These are phyloP conservation scores for Dentiscutata heterogama DNA, from an alignment of 371 early-diverging fungal genomes.

Conservation along the genomic window DNA sequence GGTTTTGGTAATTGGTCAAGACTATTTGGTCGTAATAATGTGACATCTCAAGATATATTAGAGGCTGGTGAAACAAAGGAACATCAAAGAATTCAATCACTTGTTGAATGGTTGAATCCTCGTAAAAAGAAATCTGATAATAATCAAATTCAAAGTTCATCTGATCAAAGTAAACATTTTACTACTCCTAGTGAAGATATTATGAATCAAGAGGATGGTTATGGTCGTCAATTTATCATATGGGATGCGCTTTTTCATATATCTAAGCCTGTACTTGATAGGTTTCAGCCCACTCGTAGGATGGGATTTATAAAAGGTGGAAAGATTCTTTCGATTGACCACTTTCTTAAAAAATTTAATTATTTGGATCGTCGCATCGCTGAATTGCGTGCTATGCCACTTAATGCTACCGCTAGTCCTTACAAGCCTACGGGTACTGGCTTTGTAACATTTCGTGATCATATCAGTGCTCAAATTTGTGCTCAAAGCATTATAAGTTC, in stretches of 20 bases:
- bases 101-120: neutral
- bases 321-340: slow-evolving; percentile 51
- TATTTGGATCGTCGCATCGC: slow-evolving; percentile 51
- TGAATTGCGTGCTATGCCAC: slow-evolving; percentile 45
- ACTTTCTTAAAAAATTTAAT: slow-evolving; percentile 56
- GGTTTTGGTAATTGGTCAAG: slow-evolving; percentile 29
- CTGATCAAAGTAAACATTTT: slow-evolving; percentile 24
- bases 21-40: slow-evolving; percentile 6
- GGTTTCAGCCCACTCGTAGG: slow-evolving; percentile 45
- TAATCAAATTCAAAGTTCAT: neutral
- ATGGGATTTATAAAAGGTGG: slow-evolving; percentile 45
- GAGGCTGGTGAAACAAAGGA: slow-evolving; percentile 46
- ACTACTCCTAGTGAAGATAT: slow-evolving; percentile 17
- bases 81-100: slow-evolving; percentile 38
- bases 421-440: slow-evolving; percentile 68
- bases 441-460: slow-evolving; percentile 72
- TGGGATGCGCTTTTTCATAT: slow-evolving; percentile 46
- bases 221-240: slow-evolving; percentile 32
- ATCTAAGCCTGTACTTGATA: slow-evolving; percentile 39
- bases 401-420: slow-evolving; percentile 53
- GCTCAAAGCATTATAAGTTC: slow-evolving; percentile 69
- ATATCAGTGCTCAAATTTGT: slow-evolving; percentile 61
- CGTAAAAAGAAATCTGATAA: slow-evolving; percentile 27
- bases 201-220: slow-evolving; percentile 34
- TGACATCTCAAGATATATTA: neutral